These are phyloP conservation scores for Exophiala phaeomuriformis DNA, from an alignment of 2,329 filamentous ascomycete species.

Conservation along the genomic window DNA sequence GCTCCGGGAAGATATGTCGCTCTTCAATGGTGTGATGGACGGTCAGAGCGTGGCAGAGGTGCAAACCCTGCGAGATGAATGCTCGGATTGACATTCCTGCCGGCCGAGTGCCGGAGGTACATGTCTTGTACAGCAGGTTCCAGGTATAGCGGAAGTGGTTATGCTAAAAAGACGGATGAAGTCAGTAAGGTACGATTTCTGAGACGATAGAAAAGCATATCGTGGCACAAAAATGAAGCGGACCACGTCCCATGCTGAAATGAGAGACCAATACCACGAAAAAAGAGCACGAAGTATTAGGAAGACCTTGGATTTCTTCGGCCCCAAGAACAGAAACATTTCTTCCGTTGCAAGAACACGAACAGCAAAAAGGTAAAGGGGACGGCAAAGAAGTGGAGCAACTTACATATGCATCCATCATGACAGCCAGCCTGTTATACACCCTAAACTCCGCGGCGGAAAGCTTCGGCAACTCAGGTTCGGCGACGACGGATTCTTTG, in stretches of 20 bases:
- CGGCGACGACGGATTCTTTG: not conserved
- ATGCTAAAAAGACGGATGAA: conserved; percentile 46
- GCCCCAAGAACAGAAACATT: not conserved
- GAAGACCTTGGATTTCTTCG: too few relatives aligned
- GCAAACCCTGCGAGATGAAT: conserved; percentile 61
- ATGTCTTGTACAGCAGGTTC: conserved; percentile 63
- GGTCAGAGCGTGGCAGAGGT: conserved; percentile 63
- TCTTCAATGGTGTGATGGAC: conserved; percentile 81
- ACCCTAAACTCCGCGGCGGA: conserved; percentile 58
- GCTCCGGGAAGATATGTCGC: conserved; percentile 66
- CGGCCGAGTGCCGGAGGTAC: conserved; percentile 53
- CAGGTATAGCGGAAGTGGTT: conserved; percentile 68
- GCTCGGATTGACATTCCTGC: conserved; percentile 57
- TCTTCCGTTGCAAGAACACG: not conserved
- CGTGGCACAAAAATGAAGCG: too few relatives aligned
- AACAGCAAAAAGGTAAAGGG: conserved; percentile 9
- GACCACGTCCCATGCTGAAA: too few relatives aligned
- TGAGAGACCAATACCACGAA: too few relatives aligned
- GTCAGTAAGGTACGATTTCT: too few relatives aligned
- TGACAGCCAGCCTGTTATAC: conserved; percentile 21
- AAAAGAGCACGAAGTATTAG: too few relatives aligned
- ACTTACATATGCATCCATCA: conserved; percentile 56
- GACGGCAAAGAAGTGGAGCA: not conserved
- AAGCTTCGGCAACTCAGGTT: conserved; percentile 52
- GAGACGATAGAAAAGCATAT: too few relatives aligned